Conservation (phyloP, 1,284 basidiomycete genomes). For the Phenoliferia sp. region DNA sequence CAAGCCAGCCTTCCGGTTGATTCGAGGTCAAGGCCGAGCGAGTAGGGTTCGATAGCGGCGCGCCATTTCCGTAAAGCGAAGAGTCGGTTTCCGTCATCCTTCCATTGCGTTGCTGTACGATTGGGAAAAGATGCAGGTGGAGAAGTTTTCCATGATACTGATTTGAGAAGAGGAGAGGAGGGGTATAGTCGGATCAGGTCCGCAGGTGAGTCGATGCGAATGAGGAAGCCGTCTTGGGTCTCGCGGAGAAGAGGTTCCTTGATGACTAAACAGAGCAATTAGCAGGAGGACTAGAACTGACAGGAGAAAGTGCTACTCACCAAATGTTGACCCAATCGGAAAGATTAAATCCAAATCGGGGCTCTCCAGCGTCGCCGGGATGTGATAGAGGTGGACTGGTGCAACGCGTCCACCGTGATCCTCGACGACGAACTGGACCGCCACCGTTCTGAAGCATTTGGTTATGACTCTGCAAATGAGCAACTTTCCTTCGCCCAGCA, state of each 20-base stretch:
- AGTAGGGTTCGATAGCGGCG: slow-evolving; percentile 15
- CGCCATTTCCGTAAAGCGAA: background rate
- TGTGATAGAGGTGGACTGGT: slow-evolving; percentile 15
- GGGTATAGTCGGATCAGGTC: slow-evolving; percentile 16
- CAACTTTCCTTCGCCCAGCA: slow-evolving; percentile 1
- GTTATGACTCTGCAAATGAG: slow-evolving; percentile 10
- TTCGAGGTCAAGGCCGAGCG: slow-evolving; percentile 10
- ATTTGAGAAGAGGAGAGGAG: background rate
- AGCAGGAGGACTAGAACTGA: background rate
- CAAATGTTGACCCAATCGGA: slow-evolving; percentile 9
- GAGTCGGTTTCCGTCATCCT: slow-evolving; percentile 6
- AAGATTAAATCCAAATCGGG: slow-evolving; percentile 7
- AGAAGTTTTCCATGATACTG: background rate
- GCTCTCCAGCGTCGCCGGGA: background rate
- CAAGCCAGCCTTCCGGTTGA: background rate
- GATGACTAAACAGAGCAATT: slow-evolving; percentile 3
- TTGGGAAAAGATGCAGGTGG: background rate
- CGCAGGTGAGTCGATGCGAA: slow-evolving; percentile 23
- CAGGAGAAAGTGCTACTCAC: background rate
- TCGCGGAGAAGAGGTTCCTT: slow-evolving; percentile 20
- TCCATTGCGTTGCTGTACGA: background rate
- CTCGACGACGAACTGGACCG: slow-evolving; percentile 25
- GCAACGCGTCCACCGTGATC: background rate
- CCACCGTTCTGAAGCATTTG: slow-evolving; percentile 1
- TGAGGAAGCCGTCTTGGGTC: slow-evolving; percentile 4